phyloP scores from a whole-genome alignment of 2,329 filamentous ascomycete species.

The Xylogone sp. region DNA sequence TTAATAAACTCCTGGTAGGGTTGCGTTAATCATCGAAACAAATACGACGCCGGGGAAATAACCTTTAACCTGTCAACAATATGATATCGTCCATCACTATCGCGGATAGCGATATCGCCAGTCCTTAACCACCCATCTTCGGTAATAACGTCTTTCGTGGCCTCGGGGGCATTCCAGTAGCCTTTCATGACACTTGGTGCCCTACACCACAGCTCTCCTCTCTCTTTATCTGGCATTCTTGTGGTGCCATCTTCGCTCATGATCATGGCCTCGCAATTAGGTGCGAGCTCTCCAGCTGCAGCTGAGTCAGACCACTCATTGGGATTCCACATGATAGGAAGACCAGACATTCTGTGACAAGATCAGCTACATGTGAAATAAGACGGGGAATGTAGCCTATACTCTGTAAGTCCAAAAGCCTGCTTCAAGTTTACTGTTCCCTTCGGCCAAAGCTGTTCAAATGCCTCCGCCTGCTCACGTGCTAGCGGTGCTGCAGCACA shows the following conservation, averaged over 20 bases:
- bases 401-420: constrained; percentile 32
- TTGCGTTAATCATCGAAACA: background rate
- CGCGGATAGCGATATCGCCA: constrained; percentile 61
- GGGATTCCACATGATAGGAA: background rate
- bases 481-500: constrained; percentile 68
- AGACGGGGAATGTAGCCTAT: constrained; percentile 36
- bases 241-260: constrained; percentile 51
- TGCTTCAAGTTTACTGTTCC: background rate
- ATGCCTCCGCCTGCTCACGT: constrained; percentile 31
- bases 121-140: constrained; percentile 56
- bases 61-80: constrained; percentile 71
- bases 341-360: background rate
- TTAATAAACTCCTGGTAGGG: constrained; percentile 45
- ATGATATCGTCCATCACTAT: constrained; percentile 50
- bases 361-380: background rate
- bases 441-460: background rate
- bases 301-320: constrained; percentile 85
- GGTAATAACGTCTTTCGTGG: constrained; percentile 58
- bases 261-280: constrained; percentile 65
- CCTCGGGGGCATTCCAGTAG: constrained; percentile 68
- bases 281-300: constrained; percentile 55
- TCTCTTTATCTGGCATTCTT: constrained; percentile 44
- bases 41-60: background rate
- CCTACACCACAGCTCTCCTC: constrained; percentile 69
- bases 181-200: constrained; percentile 71